A percentile compares a stretch with the other conserved stretches of the same genome.
Conservation (phyloP, 2,329 filamentous ascomycete species). For the Clonostachys byssicola region DNA sequence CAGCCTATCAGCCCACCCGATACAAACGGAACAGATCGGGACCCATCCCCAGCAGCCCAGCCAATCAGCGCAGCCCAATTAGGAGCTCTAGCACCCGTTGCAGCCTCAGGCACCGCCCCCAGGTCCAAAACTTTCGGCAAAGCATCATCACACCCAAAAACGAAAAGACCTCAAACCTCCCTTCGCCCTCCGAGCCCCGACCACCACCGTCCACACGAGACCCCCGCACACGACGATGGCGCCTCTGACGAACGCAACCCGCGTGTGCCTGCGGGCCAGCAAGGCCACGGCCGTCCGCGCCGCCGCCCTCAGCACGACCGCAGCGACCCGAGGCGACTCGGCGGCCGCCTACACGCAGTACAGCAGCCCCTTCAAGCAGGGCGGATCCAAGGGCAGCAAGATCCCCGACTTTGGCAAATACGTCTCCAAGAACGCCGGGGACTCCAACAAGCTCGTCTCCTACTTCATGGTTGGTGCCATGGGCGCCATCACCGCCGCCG, state of each 20-base stretch:
- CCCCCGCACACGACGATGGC: slow-evolving; percentile 48
- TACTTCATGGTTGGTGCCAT: slow-evolving; percentile 99
- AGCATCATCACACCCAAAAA: slow-evolving; percentile 27
- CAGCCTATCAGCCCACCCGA: background rate
- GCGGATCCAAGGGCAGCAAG: slow-evolving; percentile 54
- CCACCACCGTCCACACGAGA: slow-evolving; percentile 15
- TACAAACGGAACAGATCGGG: slow-evolving; percentile 7
- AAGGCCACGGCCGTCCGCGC: slow-evolving; percentile 41
- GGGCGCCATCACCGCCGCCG: slow-evolving; percentile 86
- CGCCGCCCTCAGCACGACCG: slow-evolving; percentile 52
- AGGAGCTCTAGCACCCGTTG: slow-evolving; percentile 27
- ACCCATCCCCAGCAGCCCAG: slow-evolving; percentile 12
- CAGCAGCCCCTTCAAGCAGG: slow-evolving; percentile 62
- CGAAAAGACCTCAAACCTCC: slow-evolving; percentile 38
- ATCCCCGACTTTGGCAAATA: slow-evolving; percentile 92
- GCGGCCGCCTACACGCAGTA: slow-evolving; percentile 45
- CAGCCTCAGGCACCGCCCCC: slow-evolving; percentile 36
- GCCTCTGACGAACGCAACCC: slow-evolving; percentile 64
- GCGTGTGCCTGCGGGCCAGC: slow-evolving; percentile 59
- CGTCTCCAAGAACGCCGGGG: slow-evolving; percentile 63
- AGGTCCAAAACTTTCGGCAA: slow-evolving; percentile 35
- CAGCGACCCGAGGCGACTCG: slow-evolving; percentile 35
- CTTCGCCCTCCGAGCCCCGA: slow-evolving; percentile 15
- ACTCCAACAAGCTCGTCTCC: slow-evolving; percentile 79
- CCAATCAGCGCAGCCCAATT: slow-evolving; percentile 45